Evolutionary conservation across 805 yeast genomes (phyloP), one percentile per base, ranked within the genome.

Genomic region (Metschnikowia lochheadii): DNA sequence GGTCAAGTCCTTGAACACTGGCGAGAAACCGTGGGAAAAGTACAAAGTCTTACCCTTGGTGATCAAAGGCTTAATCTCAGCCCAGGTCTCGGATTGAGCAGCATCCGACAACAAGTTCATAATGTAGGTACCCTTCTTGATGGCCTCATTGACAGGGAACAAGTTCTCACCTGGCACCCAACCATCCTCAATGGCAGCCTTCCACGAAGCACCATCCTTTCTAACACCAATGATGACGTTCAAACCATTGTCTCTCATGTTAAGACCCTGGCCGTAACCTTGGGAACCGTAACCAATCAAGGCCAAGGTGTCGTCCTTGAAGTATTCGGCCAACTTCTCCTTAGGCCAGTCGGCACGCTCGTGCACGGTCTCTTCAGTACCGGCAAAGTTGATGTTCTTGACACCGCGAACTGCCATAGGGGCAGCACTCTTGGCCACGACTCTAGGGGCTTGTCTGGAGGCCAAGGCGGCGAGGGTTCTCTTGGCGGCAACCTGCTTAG

Each of bases 331-430:
- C 68, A 94, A 81, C 81, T 88, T 92, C 79, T 92, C 98, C 74
- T 86, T 82, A 77, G 99, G 99, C 99, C 99, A 94, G 87, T 94
- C 99, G 66, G 90, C 85, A 78, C 99, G 89, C 82, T 94, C 98
- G 81, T 94, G 92, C 63, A 94, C 99, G 63, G 85, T 76, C 82
- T 94, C 99, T 66, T 85, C 89, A 62, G 84, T 82, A 77, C 97
- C 97, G 73, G 89, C 97, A 68, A 94, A 94, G 85, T 89, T 89
- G 80, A 94, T 94, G 78, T 88, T 83, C 83, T 94, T 90, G 69
- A 92, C 72, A 78, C 98, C 98, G 78, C 99, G 89, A 64, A 80
- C 75, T 63, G 85, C 84, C 60, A 77, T 67, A 66, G 79, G 72
- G 50, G 68, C 65, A 69, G 72, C 55, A 45, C 70, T 63, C 63